phyloP scores from a whole-genome alignment of 495 filamentous ascomycete species.

The Monascus purpureus region DNA sequence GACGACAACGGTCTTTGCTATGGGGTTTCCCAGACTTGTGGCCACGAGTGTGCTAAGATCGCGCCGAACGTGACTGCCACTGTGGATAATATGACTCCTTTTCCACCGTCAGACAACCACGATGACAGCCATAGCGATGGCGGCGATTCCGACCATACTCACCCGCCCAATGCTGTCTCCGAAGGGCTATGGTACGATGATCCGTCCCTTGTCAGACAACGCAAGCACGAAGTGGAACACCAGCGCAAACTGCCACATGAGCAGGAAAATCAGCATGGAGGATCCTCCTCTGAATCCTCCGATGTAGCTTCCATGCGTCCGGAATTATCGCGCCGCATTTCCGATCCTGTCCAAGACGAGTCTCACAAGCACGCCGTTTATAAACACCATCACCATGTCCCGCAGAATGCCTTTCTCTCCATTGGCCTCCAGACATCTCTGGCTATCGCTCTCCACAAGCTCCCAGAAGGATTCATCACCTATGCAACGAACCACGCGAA shows the following conservation, averaged over 20 bases:
- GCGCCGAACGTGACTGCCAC: slow-evolving; percentile 3
- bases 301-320: too few species aligned
- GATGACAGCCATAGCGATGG: slow-evolving; percentile 1
- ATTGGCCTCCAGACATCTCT: slow-evolving; percentile 88
- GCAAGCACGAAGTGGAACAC: neutral
- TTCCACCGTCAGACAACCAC: neutral
- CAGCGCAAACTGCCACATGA: neutral
- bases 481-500: slow-evolving; percentile 96
- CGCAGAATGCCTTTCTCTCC: slow-evolving; percentile 81
- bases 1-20: slow-evolving; percentile 66
- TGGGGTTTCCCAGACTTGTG: slow-evolving; percentile 76
- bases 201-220: neutral
- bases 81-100: neutral
- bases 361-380: neutral
- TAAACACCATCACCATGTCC: slow-evolving; percentile 89
- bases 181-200: neutral
- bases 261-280: neutral
- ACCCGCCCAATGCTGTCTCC: neutral
- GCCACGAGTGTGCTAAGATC: slow-evolving; percentile 53
- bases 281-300: neutral
- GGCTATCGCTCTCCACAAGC: slow-evolving; percentile 91
- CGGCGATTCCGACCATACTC: slow-evolving; percentile 2
- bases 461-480: slow-evolving; percentile 96
- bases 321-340: neutral
- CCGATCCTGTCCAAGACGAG: neutral